These are phyloP conservation scores for Bassia scoparia DNA, from an alignment of 148 eudicot genomes.

Conservation along the genomic window DNA sequence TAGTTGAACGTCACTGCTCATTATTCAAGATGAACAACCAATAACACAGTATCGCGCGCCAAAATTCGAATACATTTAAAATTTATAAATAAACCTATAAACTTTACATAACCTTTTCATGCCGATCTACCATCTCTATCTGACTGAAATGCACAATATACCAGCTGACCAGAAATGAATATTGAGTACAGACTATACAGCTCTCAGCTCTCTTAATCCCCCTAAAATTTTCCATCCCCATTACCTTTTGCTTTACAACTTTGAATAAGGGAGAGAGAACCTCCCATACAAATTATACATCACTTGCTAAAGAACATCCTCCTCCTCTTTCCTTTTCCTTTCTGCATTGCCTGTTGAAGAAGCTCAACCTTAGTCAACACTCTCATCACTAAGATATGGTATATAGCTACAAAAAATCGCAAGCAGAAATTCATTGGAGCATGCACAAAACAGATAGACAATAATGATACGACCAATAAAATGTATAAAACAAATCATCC, in stretches of 20 bases:
- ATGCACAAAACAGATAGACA: background rate
- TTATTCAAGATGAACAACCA: background rate
- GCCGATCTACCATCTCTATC: no score
- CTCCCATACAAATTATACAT: conserved; percentile 10
- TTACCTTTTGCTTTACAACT: background rate
- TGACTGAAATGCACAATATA: conserved; percentile 15
- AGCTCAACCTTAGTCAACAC: conserved; percentile 6
- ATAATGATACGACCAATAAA: background rate
- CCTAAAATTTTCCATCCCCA: background rate
- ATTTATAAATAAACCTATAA: conserved; percentile 22
- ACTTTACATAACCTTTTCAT: conserved; percentile 17
- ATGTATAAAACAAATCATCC: background rate
- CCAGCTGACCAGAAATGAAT: conserved; percentile 3
- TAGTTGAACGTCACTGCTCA: background rate
- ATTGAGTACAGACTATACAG: conserved; percentile 3
- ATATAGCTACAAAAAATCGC: background rate
- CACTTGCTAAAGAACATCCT: conserved; percentile 23
- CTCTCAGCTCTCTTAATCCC: background rate
- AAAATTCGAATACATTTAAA: conserved; percentile 11
- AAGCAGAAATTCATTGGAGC: background rate
- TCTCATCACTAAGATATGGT: background rate
- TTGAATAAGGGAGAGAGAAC: background rate
- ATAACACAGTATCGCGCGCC: background rate
- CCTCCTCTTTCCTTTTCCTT: conserved; percentile 31
- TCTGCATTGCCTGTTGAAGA: conserved; percentile 31